Conservation (phyloP, 345 rosid species). For the Populus nigra region DNA sequence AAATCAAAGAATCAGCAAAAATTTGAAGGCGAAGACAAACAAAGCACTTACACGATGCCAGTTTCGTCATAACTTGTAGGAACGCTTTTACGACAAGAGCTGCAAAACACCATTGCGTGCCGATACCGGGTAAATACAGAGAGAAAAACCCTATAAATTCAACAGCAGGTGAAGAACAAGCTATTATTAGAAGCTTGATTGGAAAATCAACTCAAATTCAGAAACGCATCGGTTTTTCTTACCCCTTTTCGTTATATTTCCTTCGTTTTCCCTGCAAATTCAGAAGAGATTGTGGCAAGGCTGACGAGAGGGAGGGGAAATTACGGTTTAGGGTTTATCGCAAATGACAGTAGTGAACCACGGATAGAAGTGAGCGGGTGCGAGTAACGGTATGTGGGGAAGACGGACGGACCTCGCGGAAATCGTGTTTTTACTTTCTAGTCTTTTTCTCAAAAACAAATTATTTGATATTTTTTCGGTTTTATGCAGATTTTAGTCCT, state of each 20-base stretch:
- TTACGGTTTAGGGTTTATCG: neutral
- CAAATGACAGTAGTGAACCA: neutral
- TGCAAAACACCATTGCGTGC: slow-evolving; percentile 11
- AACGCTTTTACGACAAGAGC: slow-evolving; percentile 11
- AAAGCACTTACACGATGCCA: slow-evolving; percentile 10
- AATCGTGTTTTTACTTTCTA: no score
- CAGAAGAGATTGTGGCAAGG: neutral
- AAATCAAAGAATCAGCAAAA: neutral
- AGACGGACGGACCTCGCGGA: no score
- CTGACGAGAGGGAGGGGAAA: neutral
- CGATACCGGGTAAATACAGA: neutral
- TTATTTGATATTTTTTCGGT: no score
- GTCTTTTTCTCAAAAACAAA: no score
- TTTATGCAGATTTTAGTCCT: no score
- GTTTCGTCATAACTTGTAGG: slow-evolving; percentile 2
- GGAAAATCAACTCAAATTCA: neutral
- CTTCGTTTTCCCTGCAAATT: neutral
- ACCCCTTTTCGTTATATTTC: neutral
- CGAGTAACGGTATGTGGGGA: no score
- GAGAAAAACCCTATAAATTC: neutral
- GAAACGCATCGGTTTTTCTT: neutral
- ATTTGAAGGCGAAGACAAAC: neutral
- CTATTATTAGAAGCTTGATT: neutral
- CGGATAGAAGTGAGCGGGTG: no score
- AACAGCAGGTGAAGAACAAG: neutral